Evolutionary conservation across 306 rosid species (phyloP).

Genomic region (Cicer yamashitae): DNA sequence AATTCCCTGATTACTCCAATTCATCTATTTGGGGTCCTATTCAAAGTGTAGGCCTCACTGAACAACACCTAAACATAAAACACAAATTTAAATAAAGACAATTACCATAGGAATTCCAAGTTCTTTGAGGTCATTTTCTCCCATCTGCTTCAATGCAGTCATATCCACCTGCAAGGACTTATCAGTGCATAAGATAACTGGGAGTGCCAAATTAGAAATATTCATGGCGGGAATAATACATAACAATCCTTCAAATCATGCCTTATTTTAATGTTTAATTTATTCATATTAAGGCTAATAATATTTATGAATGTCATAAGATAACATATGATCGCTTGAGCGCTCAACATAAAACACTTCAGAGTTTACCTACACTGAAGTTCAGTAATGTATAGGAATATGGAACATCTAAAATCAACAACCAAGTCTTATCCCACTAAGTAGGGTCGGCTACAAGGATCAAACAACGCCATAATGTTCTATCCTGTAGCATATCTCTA

Average conservation of each 20-base stretch:
- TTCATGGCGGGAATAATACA: background rate
- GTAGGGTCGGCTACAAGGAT: too few species aligned
- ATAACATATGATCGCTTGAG: slow-evolving; percentile 25
- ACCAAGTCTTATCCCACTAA: too few species aligned
- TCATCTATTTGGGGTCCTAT: slow-evolving; percentile 5
- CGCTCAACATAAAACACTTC: background rate
- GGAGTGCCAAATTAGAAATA: slow-evolving; percentile 27
- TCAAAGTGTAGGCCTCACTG: slow-evolving; percentile 19
- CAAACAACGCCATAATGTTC: too few species aligned
- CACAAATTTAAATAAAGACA: slow-evolving; percentile 27
- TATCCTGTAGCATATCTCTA: too few species aligned
- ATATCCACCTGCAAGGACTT: slow-evolving; percentile 73
- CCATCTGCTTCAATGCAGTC: slow-evolving; percentile 94
- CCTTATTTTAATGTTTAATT: background rate
- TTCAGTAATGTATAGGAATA: background rate
- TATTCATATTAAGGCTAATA: background rate
- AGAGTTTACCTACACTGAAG: background rate
- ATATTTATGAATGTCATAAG: background rate
- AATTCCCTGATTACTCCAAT: slow-evolving; percentile 1
- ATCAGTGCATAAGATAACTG: slow-evolving; percentile 22
- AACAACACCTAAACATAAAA: slow-evolving; percentile 24
- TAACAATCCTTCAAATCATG: background rate
- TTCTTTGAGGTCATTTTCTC: slow-evolving; percentile 93
- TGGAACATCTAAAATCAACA: background rate
- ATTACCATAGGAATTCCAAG: slow-evolving; percentile 97